Conservation (phyloP, 768 basidiomycete genomes). For the Leucosporidium yakuticum region DNA sequence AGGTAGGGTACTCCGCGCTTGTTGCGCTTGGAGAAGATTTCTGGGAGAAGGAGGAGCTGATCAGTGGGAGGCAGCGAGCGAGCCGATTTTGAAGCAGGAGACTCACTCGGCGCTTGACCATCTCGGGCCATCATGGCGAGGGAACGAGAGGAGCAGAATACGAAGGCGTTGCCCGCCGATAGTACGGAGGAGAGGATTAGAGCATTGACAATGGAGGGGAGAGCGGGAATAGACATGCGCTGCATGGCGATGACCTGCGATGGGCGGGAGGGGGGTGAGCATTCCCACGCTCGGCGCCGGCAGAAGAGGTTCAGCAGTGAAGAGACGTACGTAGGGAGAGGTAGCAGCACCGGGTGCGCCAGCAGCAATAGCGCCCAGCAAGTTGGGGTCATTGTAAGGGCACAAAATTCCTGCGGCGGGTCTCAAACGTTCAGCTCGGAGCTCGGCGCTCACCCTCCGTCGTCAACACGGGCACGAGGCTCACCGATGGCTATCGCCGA, state of each 20-base stretch:
- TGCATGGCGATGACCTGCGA: background rate
- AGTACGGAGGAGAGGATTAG: background rate
- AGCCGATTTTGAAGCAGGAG: too few species aligned
- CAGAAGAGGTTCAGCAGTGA: background rate
- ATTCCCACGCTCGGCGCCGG: too few species aligned
- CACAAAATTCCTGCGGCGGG: background rate
- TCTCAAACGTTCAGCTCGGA: too few species aligned
- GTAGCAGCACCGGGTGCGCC: background rate
- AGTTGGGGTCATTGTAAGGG: background rate
- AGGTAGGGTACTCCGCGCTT: background rate
- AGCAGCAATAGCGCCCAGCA: background rate
- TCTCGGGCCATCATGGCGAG: background rate
- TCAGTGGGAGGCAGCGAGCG: too few species aligned
- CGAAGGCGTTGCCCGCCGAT: background rate
- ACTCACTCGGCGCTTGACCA: background rate
- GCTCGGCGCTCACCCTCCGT: too few species aligned
- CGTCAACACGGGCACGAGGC: too few species aligned
- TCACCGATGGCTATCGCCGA: background rate
- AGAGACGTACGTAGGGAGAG: background rate
- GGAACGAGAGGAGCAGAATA: background rate
- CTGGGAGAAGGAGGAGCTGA: too few species aligned
- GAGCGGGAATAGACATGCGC: background rate
- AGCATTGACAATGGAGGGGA: background rate
- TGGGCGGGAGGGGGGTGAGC: too few species aligned
- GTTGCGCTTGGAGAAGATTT: background rate